Evolutionary conservation across 257 asterid species (phyloP).

Genomic region (Solanum medicagineum): DNA sequence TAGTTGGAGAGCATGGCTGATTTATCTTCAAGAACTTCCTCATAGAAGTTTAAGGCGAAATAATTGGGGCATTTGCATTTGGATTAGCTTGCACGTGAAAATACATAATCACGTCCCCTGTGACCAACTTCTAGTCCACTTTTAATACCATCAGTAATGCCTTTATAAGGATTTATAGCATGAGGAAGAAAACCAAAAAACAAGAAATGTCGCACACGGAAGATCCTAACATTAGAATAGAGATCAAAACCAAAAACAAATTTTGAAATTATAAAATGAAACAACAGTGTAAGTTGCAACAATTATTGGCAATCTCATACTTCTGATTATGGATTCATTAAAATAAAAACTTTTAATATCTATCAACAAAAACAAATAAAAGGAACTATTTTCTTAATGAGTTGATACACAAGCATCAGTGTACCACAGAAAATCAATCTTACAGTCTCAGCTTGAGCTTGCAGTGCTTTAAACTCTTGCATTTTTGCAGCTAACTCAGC

Average conservation of each 20-base stretch:
- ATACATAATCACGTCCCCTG: background rate
- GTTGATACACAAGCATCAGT: background rate
- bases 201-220: background rate
- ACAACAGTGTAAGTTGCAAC: background rate
- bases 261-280: background rate
- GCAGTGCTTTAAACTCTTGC: conserved; percentile 66
- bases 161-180: background rate
- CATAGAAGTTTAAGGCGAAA: background rate
- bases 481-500: conserved; percentile 38
- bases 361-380: background rate
- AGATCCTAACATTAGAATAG: background rate
- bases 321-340: background rate
- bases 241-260: background rate
- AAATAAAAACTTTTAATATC: background rate
- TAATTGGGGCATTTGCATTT: background rate
- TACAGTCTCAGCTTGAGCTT: conserved; percentile 74
- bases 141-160: background rate
- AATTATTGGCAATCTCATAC: background rate
- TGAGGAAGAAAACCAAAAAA: background rate
- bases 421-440: conserved; percentile 8
- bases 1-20: background rate
- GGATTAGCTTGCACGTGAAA: background rate
- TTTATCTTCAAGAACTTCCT: background rate
- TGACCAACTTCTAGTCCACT: background rate
- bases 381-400: background rate